These are phyloP conservation scores for Nakataea oryzae DNA, from an alignment of 2,329 filamentous ascomycete species.

Conservation along the genomic window DNA sequence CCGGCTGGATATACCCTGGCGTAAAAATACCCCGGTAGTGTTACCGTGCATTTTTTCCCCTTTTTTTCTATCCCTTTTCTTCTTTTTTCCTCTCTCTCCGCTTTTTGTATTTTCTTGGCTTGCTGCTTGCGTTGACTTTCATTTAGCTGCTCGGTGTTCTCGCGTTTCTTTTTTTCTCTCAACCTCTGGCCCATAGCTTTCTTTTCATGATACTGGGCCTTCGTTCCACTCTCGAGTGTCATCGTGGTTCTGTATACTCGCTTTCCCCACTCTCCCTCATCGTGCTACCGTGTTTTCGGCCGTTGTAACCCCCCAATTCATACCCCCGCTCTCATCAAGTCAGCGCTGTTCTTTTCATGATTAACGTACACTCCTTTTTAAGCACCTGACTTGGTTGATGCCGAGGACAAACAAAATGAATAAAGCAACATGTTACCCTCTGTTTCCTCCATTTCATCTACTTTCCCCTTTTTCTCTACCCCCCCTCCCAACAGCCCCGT, in stretches of 20 bases:
- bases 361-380: conserved; percentile 2
- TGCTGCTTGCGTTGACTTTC: background rate
- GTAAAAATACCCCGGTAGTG: conserved; percentile 43
- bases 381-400: background rate
- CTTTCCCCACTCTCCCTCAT: background rate
- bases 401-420: background rate
- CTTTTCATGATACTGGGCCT: background rate
- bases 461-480: background rate
- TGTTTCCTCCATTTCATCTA: background rate
- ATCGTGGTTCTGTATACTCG: background rate
- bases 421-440: background rate
- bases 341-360: background rate
- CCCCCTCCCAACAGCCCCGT: background rate
- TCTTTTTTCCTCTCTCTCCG: conserved; percentile 22
- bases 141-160: background rate
- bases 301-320: background rate
- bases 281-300: background rate
- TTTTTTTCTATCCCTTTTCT: conserved; percentile 35
- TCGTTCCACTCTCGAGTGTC: background rate
- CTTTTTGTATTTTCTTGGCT: conserved; percentile 13
- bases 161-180: background rate
- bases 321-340: background rate
- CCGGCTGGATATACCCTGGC: conserved; percentile 58
- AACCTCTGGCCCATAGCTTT: background rate
- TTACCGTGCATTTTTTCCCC: conserved; percentile 26